Base-by-base conservation (phyloP, 495 filamentous ascomycete genomes). In the Extremus antarcticus region DNA sequence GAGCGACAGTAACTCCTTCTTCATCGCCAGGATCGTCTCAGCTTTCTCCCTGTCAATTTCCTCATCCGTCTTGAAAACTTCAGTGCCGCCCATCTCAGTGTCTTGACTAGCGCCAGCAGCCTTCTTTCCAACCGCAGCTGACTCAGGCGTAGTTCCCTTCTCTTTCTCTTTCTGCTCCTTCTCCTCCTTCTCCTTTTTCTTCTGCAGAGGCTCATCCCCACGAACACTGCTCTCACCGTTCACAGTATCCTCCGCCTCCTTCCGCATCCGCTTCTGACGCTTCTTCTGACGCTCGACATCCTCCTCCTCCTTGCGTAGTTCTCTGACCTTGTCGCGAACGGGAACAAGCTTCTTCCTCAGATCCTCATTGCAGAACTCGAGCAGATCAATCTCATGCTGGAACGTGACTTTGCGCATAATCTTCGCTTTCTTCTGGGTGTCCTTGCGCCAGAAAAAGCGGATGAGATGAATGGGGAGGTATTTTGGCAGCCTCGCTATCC, bases 391-490 rank as follows among this genome's bases (percentile, higher is more conserved):
- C 69, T 98, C 94, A 46, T 83, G 80, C 17, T 90, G 91, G 68
- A 98, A 98, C 0, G 87, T 89, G 43, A 98, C 92, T 70, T 96
- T 98, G 61, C 90, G 86, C 90, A 98, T 90, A 64, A 98, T 98
- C 79, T 98, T 98, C 52, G 90, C 88, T 74, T 98, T 98, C 77
- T 97, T 97, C 66, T 91, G 82, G 8, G 86, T 87, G 54, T 90
- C 87, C 19, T 84, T 78, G 67, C 94, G 90, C 94, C 94, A 98
- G 74, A 87, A 95, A 73, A 98, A 98, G 56, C 92, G 89, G 56
- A 98, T 87, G 66, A 98, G 95, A 66, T 98, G 92, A 3, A 97
- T 90, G 15, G 92, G 91, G 25, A 98, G 76, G 58, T 98, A 95
- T 66, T 94, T 95, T 13, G 92, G 92, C 54, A 97, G 69, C 9